Percentiles rank a stretch among this genome's conserved stretches.
phyloP scores from a whole-genome alignment of 1,284 basidiomycete species.

The Volvariella surrecta region DNA sequence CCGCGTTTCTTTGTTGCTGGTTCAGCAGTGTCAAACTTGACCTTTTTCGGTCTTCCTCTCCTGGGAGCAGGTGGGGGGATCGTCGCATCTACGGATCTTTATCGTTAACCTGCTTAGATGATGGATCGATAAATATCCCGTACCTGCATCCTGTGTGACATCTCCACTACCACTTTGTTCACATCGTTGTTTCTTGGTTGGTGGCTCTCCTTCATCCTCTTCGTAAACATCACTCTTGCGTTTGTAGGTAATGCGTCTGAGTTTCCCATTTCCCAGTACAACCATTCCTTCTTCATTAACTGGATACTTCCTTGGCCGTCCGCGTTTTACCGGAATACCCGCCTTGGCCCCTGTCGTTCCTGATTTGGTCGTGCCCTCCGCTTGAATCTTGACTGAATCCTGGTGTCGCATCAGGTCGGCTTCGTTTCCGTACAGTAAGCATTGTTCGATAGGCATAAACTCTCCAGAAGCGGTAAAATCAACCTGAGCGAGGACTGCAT shows the following conservation, averaged over 20 bases:
- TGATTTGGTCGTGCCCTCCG: constrained; percentile 12
- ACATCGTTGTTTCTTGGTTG: background rate
- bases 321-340: constrained; percentile 18
- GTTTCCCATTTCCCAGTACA: constrained; percentile 27
- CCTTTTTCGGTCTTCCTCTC: background rate
- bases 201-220: constrained; percentile 10
- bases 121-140: too few relatives aligned
- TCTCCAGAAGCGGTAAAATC: constrained; percentile 44
- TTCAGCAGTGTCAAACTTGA: background rate
- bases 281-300: constrained; percentile 31
- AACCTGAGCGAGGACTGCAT: constrained; percentile 30
- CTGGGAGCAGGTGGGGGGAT: constrained; percentile 1
- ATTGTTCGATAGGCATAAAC: constrained; percentile 34
- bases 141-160: too few relatives aligned
- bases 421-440: constrained; percentile 45
- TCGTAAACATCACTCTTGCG: constrained; percentile 22
- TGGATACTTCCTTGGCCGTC: constrained; percentile 25
- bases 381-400: constrained; percentile 31
- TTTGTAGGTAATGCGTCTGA: too few relatives aligned
- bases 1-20: constrained; percentile 7
- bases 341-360: constrained; percentile 8
- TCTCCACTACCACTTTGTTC: too few relatives aligned
- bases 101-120: too few relatives aligned
- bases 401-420: constrained; percentile 34
- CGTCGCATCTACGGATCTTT: too few relatives aligned